phyloP scores from a whole-genome alignment of 225 moss, liverwort and hornwort species.

The Physcomitrellopsis africana region DNA sequence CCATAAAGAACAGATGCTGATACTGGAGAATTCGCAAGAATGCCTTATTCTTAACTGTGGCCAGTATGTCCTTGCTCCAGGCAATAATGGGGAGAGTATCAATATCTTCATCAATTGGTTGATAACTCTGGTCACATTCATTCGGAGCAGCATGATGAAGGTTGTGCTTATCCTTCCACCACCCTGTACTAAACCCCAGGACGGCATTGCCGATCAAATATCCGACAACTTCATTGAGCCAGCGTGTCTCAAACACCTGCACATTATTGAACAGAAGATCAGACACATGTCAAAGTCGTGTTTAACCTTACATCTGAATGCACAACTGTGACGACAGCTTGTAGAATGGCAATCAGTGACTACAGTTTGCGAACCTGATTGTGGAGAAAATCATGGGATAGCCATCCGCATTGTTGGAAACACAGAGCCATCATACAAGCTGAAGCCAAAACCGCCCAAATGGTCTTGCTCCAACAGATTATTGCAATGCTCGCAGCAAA shows the following conservation, averaged over 20 bases:
- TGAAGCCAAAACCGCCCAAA: slow-evolving; percentile 59
- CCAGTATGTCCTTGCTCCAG: slow-evolving; percentile 95
- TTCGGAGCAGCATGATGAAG: slow-evolving; percentile 96
- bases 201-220: slow-evolving; percentile 71
- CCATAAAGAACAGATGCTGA: slow-evolving; percentile 87
- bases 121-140: slow-evolving; percentile 84
- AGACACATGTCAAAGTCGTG: no score
- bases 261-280: background rate
- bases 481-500: slow-evolving; percentile 69
- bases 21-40: slow-evolving; percentile 75
- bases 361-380: slow-evolving; percentile 58
- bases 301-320: no score
- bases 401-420: slow-evolving; percentile 91
- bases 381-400: slow-evolving; percentile 92
- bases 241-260: slow-evolving; percentile 76
- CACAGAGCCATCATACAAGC: slow-evolving; percentile 75
- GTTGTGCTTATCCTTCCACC: slow-evolving; percentile 99
- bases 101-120: slow-evolving; percentile 89
- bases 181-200: slow-evolving; percentile 81
- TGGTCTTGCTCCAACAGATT: slow-evolving; percentile 46
- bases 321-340: no score
- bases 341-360: no score
- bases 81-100: slow-evolving; percentile 91
- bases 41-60: slow-evolving; percentile 74
- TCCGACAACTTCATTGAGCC: slow-evolving; percentile 64